Conservation (phyloP, 2,329 filamentous ascomycete species). For the Neocatenulostroma microsporum region DNA sequence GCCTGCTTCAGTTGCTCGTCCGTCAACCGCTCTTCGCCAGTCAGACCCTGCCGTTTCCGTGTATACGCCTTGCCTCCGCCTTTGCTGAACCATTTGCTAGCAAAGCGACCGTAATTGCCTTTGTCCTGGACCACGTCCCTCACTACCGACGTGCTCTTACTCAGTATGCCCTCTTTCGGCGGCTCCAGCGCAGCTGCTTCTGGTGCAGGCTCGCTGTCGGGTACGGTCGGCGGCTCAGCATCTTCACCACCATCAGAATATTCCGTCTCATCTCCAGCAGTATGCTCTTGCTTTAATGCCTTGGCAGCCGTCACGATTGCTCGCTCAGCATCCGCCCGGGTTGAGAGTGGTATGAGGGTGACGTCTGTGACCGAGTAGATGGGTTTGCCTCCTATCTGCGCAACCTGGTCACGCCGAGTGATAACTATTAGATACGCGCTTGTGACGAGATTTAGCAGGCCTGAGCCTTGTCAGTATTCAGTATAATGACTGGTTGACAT, state of each 20-base stretch:
- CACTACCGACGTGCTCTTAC: conserved; percentile 57
- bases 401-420: conserved; percentile 77
- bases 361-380: conserved; percentile 86
- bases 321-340: conserved; percentile 62
- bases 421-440: conserved; percentile 82
- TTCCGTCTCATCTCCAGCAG: conserved; percentile 26
- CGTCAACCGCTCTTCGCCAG: conserved; percentile 39
- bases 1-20: conserved; percentile 29
- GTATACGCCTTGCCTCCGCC: conserved; percentile 71
- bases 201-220: conserved; percentile 9
- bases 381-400: conserved; percentile 71
- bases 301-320: conserved; percentile 59
- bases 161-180: conserved; percentile 26
- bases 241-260: conserved; percentile 23
- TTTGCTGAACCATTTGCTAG: conserved; percentile 82
- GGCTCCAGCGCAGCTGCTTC: conserved; percentile 25
- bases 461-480: conserved; percentile 39
- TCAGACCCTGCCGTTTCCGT: conserved; percentile 59
- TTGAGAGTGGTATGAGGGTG: conserved; percentile 78
- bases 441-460: conserved; percentile 73
- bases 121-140: conserved; percentile 80
- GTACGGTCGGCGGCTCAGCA: conserved; percentile 20
- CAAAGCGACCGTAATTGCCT: conserved; percentile 82
- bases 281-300: conserved; percentile 31
- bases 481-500: background rate